Evolutionary conservation across 2,329 filamentous ascomycete genomes (phyloP).

Genomic region (Fonsecaea nubica): DNA sequence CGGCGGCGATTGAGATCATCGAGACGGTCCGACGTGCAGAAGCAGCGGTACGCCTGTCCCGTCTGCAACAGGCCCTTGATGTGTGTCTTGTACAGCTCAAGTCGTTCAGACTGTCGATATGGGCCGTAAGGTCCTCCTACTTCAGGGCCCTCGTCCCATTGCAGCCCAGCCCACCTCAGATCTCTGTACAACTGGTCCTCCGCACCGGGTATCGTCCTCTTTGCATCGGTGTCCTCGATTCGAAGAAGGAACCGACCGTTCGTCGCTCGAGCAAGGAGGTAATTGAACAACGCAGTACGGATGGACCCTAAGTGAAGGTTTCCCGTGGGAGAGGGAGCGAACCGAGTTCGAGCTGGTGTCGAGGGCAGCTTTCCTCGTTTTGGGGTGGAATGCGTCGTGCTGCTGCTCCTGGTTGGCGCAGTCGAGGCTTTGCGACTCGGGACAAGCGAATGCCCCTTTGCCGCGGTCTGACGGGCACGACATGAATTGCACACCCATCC

Average conservation of each 20-base stretch:
- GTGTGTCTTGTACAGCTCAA: constrained; percentile 73
- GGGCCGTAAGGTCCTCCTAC: constrained; percentile 82
- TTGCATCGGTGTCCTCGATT: constrained; percentile 84
- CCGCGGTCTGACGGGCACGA: constrained; percentile 27
- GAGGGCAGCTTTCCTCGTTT: constrained; percentile 55
- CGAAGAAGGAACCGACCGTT: constrained; percentile 88
- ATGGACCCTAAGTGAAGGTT: constrained; percentile 91
- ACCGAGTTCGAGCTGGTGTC: constrained; percentile 75
- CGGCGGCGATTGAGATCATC: constrained; percentile 69
- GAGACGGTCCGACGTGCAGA: constrained; percentile 78
- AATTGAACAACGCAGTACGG: constrained; percentile 94
- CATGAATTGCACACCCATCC: constrained; percentile 35
- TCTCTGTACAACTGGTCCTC: constrained; percentile 79
- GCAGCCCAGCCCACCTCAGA: constrained; percentile 83
- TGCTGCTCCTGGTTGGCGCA: constrained; percentile 8
- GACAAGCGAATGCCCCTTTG: background rate
- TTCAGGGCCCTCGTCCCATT: constrained; percentile 94
- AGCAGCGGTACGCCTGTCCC: constrained; percentile 88
- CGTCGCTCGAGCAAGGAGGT: constrained; percentile 84
- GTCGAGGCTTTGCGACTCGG: constrained; percentile 15
- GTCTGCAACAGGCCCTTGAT: constrained; percentile 71
- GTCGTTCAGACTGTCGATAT: constrained; percentile 87
- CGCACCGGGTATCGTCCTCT: constrained; percentile 83
- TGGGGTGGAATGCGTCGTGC: constrained; percentile 7
- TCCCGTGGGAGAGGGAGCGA: constrained; percentile 94